Percentiles rank a stretch among this genome's conserved stretches.
Conservation (phyloP, 2,329 filamentous ascomycete species). For the Nigrospora osmanthi region DNA sequence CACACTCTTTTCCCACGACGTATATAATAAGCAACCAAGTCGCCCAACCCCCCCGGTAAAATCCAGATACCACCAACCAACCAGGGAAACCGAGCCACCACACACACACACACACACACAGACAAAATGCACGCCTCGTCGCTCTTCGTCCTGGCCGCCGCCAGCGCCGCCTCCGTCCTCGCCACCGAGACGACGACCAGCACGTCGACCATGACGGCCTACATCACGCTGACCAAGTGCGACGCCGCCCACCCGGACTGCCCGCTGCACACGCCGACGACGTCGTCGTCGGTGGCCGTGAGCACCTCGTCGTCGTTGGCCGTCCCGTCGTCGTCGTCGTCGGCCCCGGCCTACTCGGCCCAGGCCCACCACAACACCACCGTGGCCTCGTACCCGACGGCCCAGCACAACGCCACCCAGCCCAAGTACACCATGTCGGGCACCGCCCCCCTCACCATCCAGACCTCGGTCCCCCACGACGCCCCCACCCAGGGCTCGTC, state of each 20-base stretch:
- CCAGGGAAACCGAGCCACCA: too few species aligned
- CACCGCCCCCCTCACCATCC: conserved; percentile 4
- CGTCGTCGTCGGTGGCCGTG: neutral
- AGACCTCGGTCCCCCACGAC: neutral
- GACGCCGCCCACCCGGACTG: conserved; percentile 6
- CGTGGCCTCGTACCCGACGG: neutral
- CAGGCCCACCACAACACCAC: conserved; percentile 1
- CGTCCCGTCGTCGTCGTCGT: conserved; percentile 1
- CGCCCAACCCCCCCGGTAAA: neutral
- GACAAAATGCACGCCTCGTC: conserved; percentile 19
- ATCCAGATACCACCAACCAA: neutral
- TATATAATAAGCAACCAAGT: neutral
- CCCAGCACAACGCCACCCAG: conserved; percentile 1
- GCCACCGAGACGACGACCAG: conserved; percentile 11
- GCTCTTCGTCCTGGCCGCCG: conserved; percentile 15
- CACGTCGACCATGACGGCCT: conserved; percentile 18
- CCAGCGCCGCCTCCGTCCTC: conserved; percentile 14
- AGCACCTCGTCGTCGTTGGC: conserved; percentile 10
- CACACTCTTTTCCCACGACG: neutral
- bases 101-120: neutral
- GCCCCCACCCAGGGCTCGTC: conserved; percentile 6
- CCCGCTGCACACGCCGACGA: conserved; percentile 18
- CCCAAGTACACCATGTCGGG: neutral
- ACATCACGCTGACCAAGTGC: conserved; percentile 20
- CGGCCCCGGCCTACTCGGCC: neutral